Evolutionary conservation across 768 basidiomycete genomes (phyloP).

Genomic region (Lactarius indigo): DNA sequence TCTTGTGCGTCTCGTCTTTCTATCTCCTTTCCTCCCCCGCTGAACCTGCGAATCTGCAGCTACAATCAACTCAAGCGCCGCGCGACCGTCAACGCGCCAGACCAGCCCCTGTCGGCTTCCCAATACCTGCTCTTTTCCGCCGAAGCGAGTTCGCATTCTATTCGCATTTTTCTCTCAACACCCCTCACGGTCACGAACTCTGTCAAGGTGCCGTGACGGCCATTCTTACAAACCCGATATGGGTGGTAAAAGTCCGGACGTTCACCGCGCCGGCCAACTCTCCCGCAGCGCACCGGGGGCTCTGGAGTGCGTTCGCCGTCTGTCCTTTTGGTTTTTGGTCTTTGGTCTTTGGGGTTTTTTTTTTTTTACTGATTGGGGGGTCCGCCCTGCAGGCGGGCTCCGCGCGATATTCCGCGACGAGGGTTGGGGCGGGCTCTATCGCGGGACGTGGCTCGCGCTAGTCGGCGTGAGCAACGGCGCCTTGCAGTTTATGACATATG

Average conservation of each 20-base stretch:
- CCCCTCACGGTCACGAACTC: no score
- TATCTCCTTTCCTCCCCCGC: no score
- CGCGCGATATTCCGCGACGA: not conserved
- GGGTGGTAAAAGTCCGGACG: not conserved
- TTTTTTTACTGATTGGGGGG: not conserved
- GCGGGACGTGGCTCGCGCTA: not conserved
- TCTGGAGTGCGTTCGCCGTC: not conserved
- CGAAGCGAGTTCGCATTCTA: not conserved
- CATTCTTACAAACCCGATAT: not conserved
- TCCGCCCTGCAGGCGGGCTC: not conserved
- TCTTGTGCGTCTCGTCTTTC: no score
- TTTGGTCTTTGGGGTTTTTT: not conserved
- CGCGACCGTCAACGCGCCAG: not conserved
- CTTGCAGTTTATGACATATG: not conserved
- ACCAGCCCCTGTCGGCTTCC: not conserved
- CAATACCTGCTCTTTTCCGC: not conserved
- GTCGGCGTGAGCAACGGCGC: no score
- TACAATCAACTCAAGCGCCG: not conserved
- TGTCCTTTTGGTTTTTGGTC: not conserved
- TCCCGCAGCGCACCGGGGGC: not conserved
- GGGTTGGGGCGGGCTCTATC: not conserved
- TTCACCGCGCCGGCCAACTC: not conserved
- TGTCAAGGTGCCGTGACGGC: not conserved
- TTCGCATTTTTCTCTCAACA: not conserved
- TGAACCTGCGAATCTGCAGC: not conserved